Base-by-base conservation (phyloP, 169 alveolate genomes). In the Plasmodium chabaudi region DNA sequence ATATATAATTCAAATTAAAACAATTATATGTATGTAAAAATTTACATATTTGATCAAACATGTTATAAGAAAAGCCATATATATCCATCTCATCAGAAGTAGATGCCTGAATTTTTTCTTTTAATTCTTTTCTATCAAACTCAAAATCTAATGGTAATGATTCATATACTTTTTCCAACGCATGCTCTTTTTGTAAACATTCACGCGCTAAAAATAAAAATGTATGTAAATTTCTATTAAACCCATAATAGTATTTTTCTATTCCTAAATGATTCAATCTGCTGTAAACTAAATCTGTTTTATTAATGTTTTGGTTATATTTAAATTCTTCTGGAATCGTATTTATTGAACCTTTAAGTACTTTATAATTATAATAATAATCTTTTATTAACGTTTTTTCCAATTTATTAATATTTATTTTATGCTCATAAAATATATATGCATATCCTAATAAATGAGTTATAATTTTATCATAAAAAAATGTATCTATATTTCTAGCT, bases 231-330 rank as follows among this genome's bases (percentile, higher is more conserved):
- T 13, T 10, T 2, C 75, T 17, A 55, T 75, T 19, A 75, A 61
- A 75, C 0, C 59, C 65, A 19, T 46, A 61, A 63, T 75, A 63
- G 64, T 75, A 75, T 75, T 61, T 75, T 63, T 27, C 67, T 47
- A 46, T 47, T 47, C 75, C 75, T 21, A 1, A 47, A 7, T 49
- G 1, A 5, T 70, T 13, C 23, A 70, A 47, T 34, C 1, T 0
- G 7, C 0, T 34, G 42, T 34, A 34, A 34, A 34, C 7, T 34
- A 7, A 0, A 34, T 34, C 42, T 19, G 27, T n/a, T 3, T 19
- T 44, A 5, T 10, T 15, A 9, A 15, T 21, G 23, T 60, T 61
- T 13, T 74, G 53, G 7, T 23, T n/a, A 13, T 46, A 19, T 5
- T 15, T 44, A 59, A 74, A 74, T 23, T 74, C 88, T 6, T 34